Evolutionary conservation across 2,329 filamentous ascomycete genomes (phyloP), one percentile per base, ranked within the genome.

Genomic region (Cryphonectria radicalis): DNA sequence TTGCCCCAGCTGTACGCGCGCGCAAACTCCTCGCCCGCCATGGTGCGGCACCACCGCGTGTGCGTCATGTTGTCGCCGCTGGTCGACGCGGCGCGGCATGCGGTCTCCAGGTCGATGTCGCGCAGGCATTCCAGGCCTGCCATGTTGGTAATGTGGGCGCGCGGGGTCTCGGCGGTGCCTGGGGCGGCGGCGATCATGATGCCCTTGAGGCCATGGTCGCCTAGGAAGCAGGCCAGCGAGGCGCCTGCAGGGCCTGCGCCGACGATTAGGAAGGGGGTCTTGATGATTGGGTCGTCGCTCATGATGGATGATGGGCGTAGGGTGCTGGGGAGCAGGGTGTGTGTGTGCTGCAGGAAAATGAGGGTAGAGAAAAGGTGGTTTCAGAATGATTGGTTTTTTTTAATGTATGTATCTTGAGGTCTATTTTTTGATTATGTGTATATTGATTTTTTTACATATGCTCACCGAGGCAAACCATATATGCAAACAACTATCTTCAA

Each of bases 81-180:
- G 0, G 81, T 80, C 0, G 81, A 80, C 10, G 82, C 77, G 50
- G 77, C 74, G 3, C 79, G 67, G 28, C 81, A 80, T 28, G 83
- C 82, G 42, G 78, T 66, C 40, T 88, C 85, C 3, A 88, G 77
- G 0, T 82, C 85, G 69, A 88, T 84, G 72, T 88, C 86, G 10
- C 86, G 82, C 2, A 88, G 79, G 75, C 85, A 87, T 74, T 88
- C 89, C 81, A 87, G 76, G 0, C 86, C 86, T 0, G 87, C 87
- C 77, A 86, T 86, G 76, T 90, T 91, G 60, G 86, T 89, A 70
- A 90, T 88, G 76, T 90, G 88, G 0, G 88, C 88, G 37, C 89
- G 80, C 0, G 89, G 89, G 1, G 87, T 89, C 70, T 86, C 80
- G 1, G 88, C 86, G 0, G 84, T 88, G 4, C 84, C 82, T 0